Percentiles rank a stretch among this genome's conserved stretches.
These are phyloP conservation scores for Talaromyces wortmannii DNA, from an alignment of 495 filamentous ascomycete genomes.

Conservation along the genomic window DNA sequence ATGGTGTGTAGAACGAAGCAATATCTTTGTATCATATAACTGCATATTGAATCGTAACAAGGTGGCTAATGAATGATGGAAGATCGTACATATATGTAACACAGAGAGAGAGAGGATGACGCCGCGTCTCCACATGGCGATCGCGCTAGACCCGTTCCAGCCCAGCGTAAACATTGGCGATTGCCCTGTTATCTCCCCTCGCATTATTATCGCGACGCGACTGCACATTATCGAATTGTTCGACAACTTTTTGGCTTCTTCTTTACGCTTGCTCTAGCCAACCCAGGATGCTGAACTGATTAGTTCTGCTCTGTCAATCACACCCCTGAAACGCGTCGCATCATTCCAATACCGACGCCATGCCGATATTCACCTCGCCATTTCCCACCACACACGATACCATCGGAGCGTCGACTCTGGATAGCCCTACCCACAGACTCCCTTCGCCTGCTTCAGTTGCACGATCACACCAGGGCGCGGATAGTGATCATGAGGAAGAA, in stretches of 20 bases:
- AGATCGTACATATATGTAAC: no score
- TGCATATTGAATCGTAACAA: no score
- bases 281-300: not conserved
- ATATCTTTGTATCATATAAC: no score
- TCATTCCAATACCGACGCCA: constrained; percentile 4
- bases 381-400: constrained; percentile 40
- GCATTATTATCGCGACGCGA: not conserved
- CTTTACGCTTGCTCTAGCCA: not conserved
- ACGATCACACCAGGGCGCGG: not conserved
- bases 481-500: not conserved
- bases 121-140: not conserved
- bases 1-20: no score
- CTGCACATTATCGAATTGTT: constrained; percentile 6
- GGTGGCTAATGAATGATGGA: no score
- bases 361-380: constrained; percentile 22
- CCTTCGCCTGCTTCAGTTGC: constrained; percentile 1
- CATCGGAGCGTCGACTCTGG: constrained; percentile 35
- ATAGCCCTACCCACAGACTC: constrained; percentile 16
- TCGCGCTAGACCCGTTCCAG: constrained; percentile 15
- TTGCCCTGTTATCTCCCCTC: constrained; percentile 2
- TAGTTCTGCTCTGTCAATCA: not conserved
- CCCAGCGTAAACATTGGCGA: constrained; percentile 18
- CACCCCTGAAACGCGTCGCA: not conserved
- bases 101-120: no score
- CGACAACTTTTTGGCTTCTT: constrained; percentile 10